phyloP scores from a whole-genome alignment of 1,284 basidiomycete genomes.

The Melampsora larici-populina region DNA sequence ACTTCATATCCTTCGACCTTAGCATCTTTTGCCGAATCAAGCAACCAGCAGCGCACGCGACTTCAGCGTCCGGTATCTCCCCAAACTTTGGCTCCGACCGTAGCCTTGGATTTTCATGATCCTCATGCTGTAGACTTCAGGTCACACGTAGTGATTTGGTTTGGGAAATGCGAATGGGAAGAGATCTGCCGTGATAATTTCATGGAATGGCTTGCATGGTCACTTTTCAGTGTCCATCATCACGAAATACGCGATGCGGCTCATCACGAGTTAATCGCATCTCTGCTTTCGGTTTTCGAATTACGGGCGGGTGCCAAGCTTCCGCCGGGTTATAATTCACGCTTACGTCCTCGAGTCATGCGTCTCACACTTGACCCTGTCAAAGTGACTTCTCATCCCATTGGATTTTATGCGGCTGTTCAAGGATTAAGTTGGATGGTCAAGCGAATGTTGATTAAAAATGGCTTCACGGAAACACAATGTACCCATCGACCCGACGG shows the following conservation, averaged over 20 bases:
- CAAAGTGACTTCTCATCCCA: conserved; percentile 46
- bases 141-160: conserved; percentile 28
- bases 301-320: conserved; percentile 49
- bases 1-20: neutral
- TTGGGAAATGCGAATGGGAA: conserved; percentile 31
- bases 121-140: conserved; percentile 24
- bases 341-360: conserved; percentile 47
- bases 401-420: conserved; percentile 42
- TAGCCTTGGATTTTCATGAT: no score
- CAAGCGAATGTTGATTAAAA: conserved; percentile 14
- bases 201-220: conserved; percentile 52
- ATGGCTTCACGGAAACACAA: conserved; percentile 21
- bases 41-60: no score
- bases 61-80: no score
- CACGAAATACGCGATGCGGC: conserved; percentile 45
- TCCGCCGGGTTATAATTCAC: conserved; percentile 43
- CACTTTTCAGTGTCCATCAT: conserved; percentile 48
- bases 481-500: conserved; percentile 27
- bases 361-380: conserved; percentile 52
- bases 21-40: no score
- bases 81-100: no score
- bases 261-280: conserved; percentile 47
- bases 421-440: conserved; percentile 7
- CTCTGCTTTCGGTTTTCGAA: conserved; percentile 49
- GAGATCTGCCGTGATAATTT: conserved; percentile 47